Evolutionary conservation across 78 protist species (phyloP).

Genomic region (Guillardia theta): DNA sequence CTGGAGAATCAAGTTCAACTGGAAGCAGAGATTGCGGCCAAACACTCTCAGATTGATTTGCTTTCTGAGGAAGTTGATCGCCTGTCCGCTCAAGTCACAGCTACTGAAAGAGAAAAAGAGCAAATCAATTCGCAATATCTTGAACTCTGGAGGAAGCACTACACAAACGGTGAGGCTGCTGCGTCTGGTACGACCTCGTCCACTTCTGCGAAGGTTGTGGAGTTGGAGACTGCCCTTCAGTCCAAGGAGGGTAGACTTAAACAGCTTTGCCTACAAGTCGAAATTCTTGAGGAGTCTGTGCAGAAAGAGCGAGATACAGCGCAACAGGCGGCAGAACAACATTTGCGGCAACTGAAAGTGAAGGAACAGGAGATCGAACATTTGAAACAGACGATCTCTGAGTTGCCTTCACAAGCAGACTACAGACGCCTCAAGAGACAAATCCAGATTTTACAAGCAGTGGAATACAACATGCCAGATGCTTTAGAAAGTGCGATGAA

Average conservation of each 20-base stretch:
- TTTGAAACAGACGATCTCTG: background rate
- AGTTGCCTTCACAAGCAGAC: background rate
- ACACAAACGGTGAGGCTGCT: background rate
- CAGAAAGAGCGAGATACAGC: background rate
- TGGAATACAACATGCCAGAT: constrained; percentile 3
- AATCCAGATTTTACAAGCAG: background rate
- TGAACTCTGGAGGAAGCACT: background rate
- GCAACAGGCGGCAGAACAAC: background rate
- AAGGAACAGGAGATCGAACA: background rate
- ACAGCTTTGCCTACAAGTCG: background rate
- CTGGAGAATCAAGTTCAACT: no score
- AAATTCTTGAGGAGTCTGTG: background rate
- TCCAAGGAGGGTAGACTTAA: background rate
- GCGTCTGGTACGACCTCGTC: background rate
- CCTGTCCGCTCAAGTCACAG: background rate
- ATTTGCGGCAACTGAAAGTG: no score
- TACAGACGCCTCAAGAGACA: background rate
- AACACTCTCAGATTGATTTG: background rate
- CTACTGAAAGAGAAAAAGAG: background rate
- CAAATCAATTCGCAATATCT: background rate
- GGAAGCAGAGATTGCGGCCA: background rate
- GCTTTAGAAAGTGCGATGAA: no score
- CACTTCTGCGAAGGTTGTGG: background rate
- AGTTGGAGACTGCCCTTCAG: background rate
- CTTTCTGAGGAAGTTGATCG: background rate